Evolutionary conservation across 441 rosid genomes (phyloP).

Genomic region (Sinapis alba): DNA sequence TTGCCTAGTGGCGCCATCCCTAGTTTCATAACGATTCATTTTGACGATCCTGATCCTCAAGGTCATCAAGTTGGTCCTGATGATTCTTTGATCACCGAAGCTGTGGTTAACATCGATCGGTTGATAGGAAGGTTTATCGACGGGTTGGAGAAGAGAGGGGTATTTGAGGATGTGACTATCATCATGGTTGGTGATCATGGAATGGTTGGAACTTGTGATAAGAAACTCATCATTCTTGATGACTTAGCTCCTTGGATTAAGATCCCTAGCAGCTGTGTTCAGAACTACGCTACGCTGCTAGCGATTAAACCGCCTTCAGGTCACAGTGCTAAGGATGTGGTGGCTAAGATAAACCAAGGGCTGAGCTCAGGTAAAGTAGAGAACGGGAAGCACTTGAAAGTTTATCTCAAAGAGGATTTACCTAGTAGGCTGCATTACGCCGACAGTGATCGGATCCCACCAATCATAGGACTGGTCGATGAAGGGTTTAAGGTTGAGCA

Average conservation of each 20-base stretch:
- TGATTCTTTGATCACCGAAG: constrained; percentile 81
- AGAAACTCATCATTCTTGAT: constrained; percentile 66
- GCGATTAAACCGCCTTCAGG: constrained; percentile 70
- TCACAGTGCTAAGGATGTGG: constrained; percentile 46
- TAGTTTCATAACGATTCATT: constrained; percentile 76
- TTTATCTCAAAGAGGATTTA: constrained; percentile 82
- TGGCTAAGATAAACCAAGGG: constrained; percentile 76
- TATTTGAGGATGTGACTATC: constrained; percentile 79
- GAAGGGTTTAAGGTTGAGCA: constrained; percentile 84
- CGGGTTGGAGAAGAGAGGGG: constrained; percentile 79
- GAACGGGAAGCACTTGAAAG: constrained; percentile 71
- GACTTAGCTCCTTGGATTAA: constrained; percentile 77
- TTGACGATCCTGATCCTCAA: constrained; percentile 96
- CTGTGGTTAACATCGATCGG: constrained; percentile 69
- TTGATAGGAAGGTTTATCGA: constrained; percentile 78
- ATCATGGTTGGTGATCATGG: constrained; percentile 97
- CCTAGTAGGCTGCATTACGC: constrained; percentile 80
- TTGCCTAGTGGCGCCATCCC: constrained; percentile 71
- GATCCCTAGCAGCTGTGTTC: constrained; percentile 72
- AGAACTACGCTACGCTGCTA: constrained; percentile 61
- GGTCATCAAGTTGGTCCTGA: constrained; percentile 95
- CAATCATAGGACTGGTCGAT: constrained; percentile 72
- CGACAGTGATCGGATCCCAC: constrained; percentile 70
- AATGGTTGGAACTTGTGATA: constrained; percentile 97
- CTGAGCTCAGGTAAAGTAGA: constrained; percentile 70